phyloP scores from a whole-genome alignment of 2,329 filamentous ascomycete species.

The Fusarium solani-melongenae region DNA sequence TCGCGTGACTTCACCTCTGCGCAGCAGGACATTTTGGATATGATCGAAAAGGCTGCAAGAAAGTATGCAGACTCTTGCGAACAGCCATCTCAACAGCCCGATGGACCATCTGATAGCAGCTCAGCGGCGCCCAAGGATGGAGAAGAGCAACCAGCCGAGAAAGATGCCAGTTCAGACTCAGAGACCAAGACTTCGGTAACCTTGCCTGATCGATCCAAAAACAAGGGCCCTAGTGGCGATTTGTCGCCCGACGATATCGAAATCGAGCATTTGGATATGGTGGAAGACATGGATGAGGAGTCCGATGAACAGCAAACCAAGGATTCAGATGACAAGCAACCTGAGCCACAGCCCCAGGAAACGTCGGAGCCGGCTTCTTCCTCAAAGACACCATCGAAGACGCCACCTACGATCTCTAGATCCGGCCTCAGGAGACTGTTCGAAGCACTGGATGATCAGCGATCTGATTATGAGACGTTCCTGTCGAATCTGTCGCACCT shows the following conservation, averaged over 20 bases:
- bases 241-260: constrained; percentile 61
- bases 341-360: constrained; percentile 2
- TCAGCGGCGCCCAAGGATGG: constrained; percentile 7
- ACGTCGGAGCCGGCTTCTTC: not conserved
- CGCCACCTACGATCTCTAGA: not conserved
- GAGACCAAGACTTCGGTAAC: constrained; percentile 1
- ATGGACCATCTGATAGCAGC: constrained; percentile 15
- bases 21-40: constrained; percentile 61
- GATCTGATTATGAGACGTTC: constrained; percentile 48
- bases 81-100: constrained; percentile 20
- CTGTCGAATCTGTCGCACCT: constrained; percentile 47
- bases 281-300: constrained; percentile 43
- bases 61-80: constrained; percentile 60
- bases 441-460: constrained; percentile 44
- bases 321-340: constrained; percentile 14
- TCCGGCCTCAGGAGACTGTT: constrained; percentile 11
- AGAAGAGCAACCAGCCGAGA: constrained; percentile 7
- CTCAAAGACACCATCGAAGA: not conserved
- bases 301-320: constrained; percentile 37
- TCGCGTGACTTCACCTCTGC: constrained; percentile 47
- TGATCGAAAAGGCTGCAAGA: constrained; percentile 62
- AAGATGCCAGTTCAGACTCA: not conserved
- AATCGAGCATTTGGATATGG: constrained; percentile 52
- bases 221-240: constrained; percentile 38
- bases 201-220: constrained; percentile 13